Conservation (phyloP, 2,329 filamentous ascomycete genomes). For the Zymoseptoria passerinii region DNA sequence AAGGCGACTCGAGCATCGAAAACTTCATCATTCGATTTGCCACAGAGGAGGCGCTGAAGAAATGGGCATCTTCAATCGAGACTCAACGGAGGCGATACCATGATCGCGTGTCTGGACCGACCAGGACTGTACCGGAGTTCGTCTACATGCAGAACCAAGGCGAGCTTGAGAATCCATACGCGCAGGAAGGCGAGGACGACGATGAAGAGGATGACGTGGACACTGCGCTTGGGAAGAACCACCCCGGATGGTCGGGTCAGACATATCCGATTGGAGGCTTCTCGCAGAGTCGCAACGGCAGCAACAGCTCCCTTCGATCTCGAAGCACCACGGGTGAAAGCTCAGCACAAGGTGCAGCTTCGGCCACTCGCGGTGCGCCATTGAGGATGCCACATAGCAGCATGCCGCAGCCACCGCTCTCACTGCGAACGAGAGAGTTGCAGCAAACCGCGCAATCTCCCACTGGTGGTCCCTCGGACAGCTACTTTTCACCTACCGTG, state of each 20-base stretch:
- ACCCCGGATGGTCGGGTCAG: slow-evolving; percentile 20
- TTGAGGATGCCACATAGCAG: slow-evolving; percentile 63
- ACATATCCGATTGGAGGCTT: slow-evolving; percentile 7
- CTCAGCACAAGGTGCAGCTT: background rate
- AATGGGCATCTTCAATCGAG: slow-evolving; percentile 77
- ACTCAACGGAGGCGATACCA: slow-evolving; percentile 54
- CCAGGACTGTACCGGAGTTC: slow-evolving; percentile 59
- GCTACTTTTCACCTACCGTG: slow-evolving; percentile 79
- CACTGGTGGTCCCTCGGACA: slow-evolving; percentile 54
- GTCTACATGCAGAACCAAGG: slow-evolving; percentile 65
- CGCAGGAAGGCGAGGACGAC: slow-evolving; percentile 50
- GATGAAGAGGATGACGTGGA: slow-evolving; percentile 42
- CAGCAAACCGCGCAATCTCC: slow-evolving; percentile 48
- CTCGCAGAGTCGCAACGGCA: slow-evolving; percentile 17
- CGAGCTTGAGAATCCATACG: slow-evolving; percentile 74
- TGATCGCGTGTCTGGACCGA: slow-evolving; percentile 34
- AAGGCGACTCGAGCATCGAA: slow-evolving; percentile 88
- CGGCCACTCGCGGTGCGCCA: slow-evolving; percentile 38
- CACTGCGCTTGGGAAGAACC: slow-evolving; percentile 18
- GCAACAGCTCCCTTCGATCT: slow-evolving; percentile 17
- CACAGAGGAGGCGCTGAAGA: slow-evolving; percentile 87
- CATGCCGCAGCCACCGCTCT: slow-evolving; percentile 46
- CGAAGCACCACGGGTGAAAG: slow-evolving; percentile 19
- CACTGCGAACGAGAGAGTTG: slow-evolving; percentile 58
- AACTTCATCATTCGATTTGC: slow-evolving; percentile 92